Evolutionary conservation across 2,329 filamentous ascomycete species (phyloP), one percentile per base, ranked within the genome.

Genomic region (Phaeosphaeria sp.): DNA sequence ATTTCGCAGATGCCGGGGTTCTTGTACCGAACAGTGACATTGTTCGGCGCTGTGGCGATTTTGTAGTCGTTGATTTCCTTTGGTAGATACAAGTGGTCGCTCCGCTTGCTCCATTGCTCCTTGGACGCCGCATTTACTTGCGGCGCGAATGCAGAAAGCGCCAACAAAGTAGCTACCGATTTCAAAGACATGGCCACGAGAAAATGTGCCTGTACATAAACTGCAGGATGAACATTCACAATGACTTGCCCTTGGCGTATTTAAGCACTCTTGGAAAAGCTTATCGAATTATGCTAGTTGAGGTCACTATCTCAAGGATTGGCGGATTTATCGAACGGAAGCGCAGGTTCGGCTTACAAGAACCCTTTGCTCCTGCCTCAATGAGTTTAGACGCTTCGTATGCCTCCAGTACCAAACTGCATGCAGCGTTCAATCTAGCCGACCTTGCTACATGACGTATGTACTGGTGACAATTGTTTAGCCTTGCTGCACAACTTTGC

Each of bases 1-100:
- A 82, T 84, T 71, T 84, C 82, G 61, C 82, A 84, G 30, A 84
- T 75, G 4, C 80, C 82, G 6, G 84, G 83, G 69, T 84, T 78
- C 69, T 83, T 85, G 71, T 83, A 84, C 1, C 81, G 77, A 47
- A 84, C 78, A 11, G 73, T 79, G 20, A 79, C 78, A 52, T 81
- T 80, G 21, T 75, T 76, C 6, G 81, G 81, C 3, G 79, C 75
- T 11, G 66, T 76, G 50, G 83, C 78, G 6, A 77, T 81, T 62
- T 76, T 83, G 54, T 82, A 79, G 46, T 73, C 79, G 4, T 70
- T 75, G 21, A 77, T 75, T 49, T 80, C 72, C 39, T 77, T 77
- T 10, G 65, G 81, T 13, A 80, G 58, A 23, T 66, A 67, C 33
- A 68, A 13, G 46, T 62, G 52, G 23, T 67, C 59, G 18, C 54